Evolutionary conservation across 2,329 filamentous ascomycete species (phyloP).

Genomic region (Basipetospora chlamydospora): DNA sequence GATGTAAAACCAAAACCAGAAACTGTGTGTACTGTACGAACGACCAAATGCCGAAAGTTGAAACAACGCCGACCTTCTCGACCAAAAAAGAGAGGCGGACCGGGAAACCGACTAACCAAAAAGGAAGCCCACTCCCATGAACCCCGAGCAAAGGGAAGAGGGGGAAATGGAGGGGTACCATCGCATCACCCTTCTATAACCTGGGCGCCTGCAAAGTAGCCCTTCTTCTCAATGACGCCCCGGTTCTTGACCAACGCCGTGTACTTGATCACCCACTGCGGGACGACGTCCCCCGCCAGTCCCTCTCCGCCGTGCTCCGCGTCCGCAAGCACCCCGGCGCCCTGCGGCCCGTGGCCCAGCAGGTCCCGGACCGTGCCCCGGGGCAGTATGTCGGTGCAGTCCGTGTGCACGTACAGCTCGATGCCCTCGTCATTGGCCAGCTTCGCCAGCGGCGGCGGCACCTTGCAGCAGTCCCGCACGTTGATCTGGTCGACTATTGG

Average conservation of each 20-base stretch:
- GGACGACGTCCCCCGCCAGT: slow-evolving; percentile 62
- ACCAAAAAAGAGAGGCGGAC: too few species aligned
- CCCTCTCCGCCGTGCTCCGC: slow-evolving; percentile 36
- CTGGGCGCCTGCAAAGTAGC: slow-evolving; percentile 83
- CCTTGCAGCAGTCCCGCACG: slow-evolving; percentile 86
- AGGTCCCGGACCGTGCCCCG: slow-evolving; percentile 73
- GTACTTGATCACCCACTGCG: slow-evolving; percentile 95
- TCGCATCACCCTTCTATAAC: slow-evolving; percentile 22
- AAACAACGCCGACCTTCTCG: too few species aligned
- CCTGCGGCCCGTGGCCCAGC: slow-evolving; percentile 55
- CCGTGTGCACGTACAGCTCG: slow-evolving; percentile 83
- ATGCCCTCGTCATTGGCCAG: slow-evolving; percentile 75
- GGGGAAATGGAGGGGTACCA: too few species aligned
- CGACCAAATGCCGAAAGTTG: too few species aligned
- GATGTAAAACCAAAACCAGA: too few species aligned
- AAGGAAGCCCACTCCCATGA: neutral
- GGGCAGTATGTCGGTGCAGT: slow-evolving; percentile 84
- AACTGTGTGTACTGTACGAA: too few species aligned
- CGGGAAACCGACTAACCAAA: too few species aligned
- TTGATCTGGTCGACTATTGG: slow-evolving; percentile 94
- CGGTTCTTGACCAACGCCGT: slow-evolving; percentile 87
- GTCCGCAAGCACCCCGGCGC: slow-evolving; percentile 62
- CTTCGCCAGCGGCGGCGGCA: slow-evolving; percentile 71
- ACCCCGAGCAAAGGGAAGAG: too few species aligned
- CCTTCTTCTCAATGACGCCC: slow-evolving; percentile 96